These are phyloP conservation scores for Helicostylum pulchrum DNA, from an alignment of 192 early-diverging fungal genomes.

Conservation along the genomic window DNA sequence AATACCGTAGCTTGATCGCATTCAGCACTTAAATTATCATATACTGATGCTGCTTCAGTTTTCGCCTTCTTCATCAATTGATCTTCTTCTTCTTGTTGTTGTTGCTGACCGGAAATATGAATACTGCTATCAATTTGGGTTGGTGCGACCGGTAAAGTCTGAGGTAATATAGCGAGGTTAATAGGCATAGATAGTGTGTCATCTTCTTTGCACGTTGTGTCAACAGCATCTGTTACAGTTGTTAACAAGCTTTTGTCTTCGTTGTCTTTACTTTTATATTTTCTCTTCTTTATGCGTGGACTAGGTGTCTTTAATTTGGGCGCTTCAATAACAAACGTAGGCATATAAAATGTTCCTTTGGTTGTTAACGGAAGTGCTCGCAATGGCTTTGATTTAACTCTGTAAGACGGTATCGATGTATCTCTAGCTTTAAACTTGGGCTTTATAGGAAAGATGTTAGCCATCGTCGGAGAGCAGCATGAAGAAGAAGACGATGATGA, in stretches of 20 bases:
- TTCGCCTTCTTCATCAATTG: constrained; percentile 24
- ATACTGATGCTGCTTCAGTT: constrained; percentile 25
- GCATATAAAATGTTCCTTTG: neutral
- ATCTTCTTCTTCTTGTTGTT: neutral
- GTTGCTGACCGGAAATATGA: too few species aligned
- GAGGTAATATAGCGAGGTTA: too few species aligned
- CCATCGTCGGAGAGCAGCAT: neutral
- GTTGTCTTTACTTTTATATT: neutral
- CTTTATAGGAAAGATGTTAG: neutral
- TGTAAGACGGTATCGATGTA: neutral
- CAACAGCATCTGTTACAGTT: too few species aligned
- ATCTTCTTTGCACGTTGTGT: too few species aligned
- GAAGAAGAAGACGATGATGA: neutral
- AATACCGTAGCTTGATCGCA: constrained; percentile 7
- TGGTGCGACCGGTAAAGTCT: too few species aligned
- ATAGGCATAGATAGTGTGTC: too few species aligned
- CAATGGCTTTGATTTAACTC: neutral
- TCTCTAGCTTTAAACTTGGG: neutral
- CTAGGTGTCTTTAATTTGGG: neutral
- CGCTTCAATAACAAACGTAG: neutral
- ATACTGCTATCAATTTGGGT: too few species aligned
- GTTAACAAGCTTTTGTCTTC: too few species aligned
- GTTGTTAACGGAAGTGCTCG: neutral
- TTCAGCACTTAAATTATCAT: constrained; percentile 22
- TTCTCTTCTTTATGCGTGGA: neutral